A percentile compares a stretch with the other conserved stretches of the same genome.
phyloP scores from a whole-genome alignment of 306 rosid species.

The Glycyrrhiza uralensis region DNA sequence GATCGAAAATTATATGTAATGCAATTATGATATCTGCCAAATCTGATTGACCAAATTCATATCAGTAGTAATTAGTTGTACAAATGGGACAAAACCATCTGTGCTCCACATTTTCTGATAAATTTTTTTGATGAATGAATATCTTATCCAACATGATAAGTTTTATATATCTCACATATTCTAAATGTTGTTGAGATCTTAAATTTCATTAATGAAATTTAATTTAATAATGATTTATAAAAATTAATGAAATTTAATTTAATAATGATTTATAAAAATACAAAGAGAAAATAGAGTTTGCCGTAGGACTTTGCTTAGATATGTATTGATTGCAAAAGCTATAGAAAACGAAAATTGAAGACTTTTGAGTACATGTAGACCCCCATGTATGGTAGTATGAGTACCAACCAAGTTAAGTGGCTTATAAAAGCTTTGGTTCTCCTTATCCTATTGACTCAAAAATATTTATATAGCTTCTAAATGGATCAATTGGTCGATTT shows the following conservation, averaged over 20 bases:
- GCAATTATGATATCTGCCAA: conserved; percentile 17
- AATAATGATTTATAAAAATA: neutral
- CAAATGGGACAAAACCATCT: conserved; percentile 28
- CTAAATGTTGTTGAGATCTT: neutral
- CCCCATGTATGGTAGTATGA: conserved; percentile 33
- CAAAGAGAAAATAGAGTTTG: neutral
- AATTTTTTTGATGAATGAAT: neutral
- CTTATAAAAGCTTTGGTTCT: conserved; percentile 20
- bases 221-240: neutral
- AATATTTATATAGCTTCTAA: conserved; percentile 2
- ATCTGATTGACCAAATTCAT: conserved; percentile 22
- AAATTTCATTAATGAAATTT: neutral
- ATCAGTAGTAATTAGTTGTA: neutral
- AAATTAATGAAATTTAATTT: neutral
- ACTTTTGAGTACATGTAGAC: conserved; percentile 26
- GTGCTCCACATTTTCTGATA: conserved; percentile 11
- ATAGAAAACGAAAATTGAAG: neutral
- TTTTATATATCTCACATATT: neutral
- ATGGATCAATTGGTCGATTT: conserved; percentile 7
- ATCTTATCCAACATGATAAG: neutral
- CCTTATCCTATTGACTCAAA: conserved; percentile 7
- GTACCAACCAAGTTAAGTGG: conserved; percentile 26
- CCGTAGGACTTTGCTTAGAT: neutral
- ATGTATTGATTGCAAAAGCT: neutral
- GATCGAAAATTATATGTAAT: conserved; percentile 10